Evolutionary conservation across 495 filamentous ascomycete species (phyloP), one percentile per base, ranked within the genome.

Genomic region (Opeltia flavorubescens): DNA sequence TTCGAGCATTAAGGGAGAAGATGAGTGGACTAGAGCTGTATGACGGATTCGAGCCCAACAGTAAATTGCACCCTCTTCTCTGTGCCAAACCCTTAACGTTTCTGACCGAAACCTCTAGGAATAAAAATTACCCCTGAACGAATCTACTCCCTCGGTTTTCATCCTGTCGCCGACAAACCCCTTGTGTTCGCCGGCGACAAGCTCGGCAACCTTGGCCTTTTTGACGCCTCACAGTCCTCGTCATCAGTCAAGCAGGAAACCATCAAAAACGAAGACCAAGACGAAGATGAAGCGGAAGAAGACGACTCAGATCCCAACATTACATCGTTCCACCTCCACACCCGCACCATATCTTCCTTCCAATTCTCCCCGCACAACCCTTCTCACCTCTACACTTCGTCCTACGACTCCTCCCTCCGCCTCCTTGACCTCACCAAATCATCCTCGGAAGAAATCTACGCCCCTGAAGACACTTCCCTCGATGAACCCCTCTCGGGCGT

Each of bases 121-220:
- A 91, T 96, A 59, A 98, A 96, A 55, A 77, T 96, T 42, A 89
- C 84, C 0, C 89, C 87, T 0, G 88, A 96, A 60, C 71, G 91
- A 47, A 76, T 95, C 13, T 95, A 94, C 57, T 69, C 83, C 11
- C 75, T 98, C 58, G 81, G 80, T 8, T 93, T 98, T 51, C 91
- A 98, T 55, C 91, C 93, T 0, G 85, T 80, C 0, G 66, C 74
- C 43, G 76, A 85, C 8, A 96, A 96, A 53, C 77, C 86, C 0
- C 69, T 96, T 4, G 74, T 98, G n/a, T 94, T 96, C 54, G 93
- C 89, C 1, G 87, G 88, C 40, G 91, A 98, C 59, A 96, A 98
- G 60, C 74, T 93, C 60, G 91, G 91, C 20, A 86, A 88, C 45
- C 71, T 98, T 26, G 93, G 93, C 5, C 75, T 98, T n/a, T 84